These are phyloP conservation scores for Aspergillus tubingensis DNA, from an alignment of 2,329 filamentous ascomycete species.

Conservation along the genomic window DNA sequence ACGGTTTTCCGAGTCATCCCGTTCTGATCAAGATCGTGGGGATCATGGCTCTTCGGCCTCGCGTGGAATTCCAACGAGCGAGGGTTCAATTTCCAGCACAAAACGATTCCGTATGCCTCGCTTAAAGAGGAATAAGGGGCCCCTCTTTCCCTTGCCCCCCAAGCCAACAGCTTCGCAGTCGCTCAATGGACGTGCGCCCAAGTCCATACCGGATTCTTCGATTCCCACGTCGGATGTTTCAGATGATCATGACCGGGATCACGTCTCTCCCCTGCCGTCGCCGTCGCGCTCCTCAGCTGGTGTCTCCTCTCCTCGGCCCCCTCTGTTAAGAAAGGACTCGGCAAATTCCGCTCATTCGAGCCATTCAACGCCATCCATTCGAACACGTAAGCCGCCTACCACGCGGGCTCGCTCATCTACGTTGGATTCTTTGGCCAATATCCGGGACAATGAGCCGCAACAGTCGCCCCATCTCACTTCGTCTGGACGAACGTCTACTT, in stretches of 20 bases:
- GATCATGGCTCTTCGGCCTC: constrained; percentile 64
- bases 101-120: constrained; percentile 81
- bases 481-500: constrained; percentile 72
- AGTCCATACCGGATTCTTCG: constrained; percentile 24
- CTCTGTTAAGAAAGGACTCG: constrained; percentile 61
- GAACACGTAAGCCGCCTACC: constrained; percentile 55
- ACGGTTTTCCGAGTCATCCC: constrained; percentile 80
- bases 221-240: constrained; percentile 27
- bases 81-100: constrained; percentile 62
- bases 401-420: constrained; percentile 83
- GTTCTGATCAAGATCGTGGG: constrained; percentile 80
- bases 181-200: constrained; percentile 19
- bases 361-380: constrained; percentile 54
- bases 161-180: constrained; percentile 51
- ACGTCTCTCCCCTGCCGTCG: constrained; percentile 47
- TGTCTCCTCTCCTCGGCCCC: constrained; percentile 49
- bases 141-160: constrained; percentile 86
- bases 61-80: constrained; percentile 63
- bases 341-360: constrained; percentile 67
- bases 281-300: constrained; percentile 56
- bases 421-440: constrained; percentile 75
- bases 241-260: constrained; percentile 30
- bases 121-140: constrained; percentile 71
- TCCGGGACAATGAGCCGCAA: constrained; percentile 70
- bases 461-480: constrained; percentile 62